Conservation (phyloP, 495 filamentous ascomycete species). For the Lasiosphaeria miniovina region DNA sequence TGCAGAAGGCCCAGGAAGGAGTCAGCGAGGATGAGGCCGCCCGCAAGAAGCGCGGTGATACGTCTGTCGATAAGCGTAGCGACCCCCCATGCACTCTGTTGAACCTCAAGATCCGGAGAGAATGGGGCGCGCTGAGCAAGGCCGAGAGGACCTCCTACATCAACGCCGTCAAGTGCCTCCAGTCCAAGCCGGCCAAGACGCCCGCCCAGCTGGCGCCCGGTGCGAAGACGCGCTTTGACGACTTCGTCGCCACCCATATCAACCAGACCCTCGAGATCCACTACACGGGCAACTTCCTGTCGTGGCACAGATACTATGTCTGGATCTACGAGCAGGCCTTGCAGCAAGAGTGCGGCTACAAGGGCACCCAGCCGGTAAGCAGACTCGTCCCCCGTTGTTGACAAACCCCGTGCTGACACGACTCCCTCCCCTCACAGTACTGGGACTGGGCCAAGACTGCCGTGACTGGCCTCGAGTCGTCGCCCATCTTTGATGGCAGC, state of each 20-base stretch:
- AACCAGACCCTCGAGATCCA: conserved; percentile 60
- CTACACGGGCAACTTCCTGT: conserved; percentile 58
- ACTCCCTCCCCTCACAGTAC: conserved; percentile 54
- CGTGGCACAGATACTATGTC: conserved; percentile 66
- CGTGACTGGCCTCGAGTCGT: conserved; percentile 25
- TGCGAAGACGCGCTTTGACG: conserved; percentile 48
- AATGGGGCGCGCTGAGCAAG: conserved; percentile 36
- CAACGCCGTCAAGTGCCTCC: conserved; percentile 60
- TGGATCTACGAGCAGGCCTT: conserved; percentile 59
- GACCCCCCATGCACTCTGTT: conserved; percentile 10
- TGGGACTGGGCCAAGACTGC: conserved; percentile 59
- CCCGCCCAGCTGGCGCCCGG: conserved; percentile 28
- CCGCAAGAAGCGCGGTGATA: neutral
- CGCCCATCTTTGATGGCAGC: conserved; percentile 59
- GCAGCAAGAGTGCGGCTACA: conserved; percentile 64
- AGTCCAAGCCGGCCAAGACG: conserved; percentile 39
- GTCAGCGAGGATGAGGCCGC: neutral
- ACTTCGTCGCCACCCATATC: conserved; percentile 65
- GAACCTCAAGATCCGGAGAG: conserved; percentile 13
- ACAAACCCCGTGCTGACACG: conserved; percentile 33
- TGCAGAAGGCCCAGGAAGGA: conserved; percentile 2
- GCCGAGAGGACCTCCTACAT: conserved; percentile 55
- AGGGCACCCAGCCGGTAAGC: conserved; percentile 46
- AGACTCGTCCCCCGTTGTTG: neutral
- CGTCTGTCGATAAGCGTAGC: no score